Percentiles rank a stretch among this genome's conserved stretches.
phyloP scores from a whole-genome alignment of 441 rosid species.

The Eutrema salsugineum region DNA sequence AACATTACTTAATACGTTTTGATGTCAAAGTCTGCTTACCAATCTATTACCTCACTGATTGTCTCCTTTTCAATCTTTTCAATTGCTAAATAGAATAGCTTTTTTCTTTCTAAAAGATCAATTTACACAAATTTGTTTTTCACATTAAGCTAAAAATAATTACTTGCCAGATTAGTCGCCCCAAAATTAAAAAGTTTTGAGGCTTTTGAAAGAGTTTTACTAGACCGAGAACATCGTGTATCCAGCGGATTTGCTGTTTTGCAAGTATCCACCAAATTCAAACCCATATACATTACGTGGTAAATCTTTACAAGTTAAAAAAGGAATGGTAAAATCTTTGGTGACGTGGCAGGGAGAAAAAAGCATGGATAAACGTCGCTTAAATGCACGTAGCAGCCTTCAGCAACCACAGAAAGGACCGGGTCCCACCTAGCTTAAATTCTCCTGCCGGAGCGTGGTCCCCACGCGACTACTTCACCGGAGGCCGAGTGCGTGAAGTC shows the following conservation, averaged over 20 bases:
- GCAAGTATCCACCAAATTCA: not conserved
- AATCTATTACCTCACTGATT: conserved; percentile 27
- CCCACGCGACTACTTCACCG: not conserved
- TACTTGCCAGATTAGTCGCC: not conserved
- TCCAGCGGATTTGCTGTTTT: not conserved
- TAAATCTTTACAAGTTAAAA: no score
- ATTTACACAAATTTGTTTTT: not conserved
- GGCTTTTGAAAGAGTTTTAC: not conserved
- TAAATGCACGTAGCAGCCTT: conserved; percentile 40
- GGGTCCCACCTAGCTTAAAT: conserved; percentile 22
- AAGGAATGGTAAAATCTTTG: no score
- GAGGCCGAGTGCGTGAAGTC: conserved; percentile 12
- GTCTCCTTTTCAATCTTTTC: conserved; percentile 1
- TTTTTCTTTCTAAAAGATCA: not conserved
- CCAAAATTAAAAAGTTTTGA: not conserved
- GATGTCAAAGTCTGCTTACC: conserved; percentile 21
- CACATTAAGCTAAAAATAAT: not conserved
- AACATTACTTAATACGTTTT: not conserved
- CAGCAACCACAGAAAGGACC: conserved; percentile 17
- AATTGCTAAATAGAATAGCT: not conserved
- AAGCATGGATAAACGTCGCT: conserved; percentile 20
- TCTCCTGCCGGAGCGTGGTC: conserved; percentile 26
- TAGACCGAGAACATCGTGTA: not conserved
- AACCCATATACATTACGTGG: no score
- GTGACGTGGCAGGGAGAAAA: conserved; percentile 16